Evolutionary conservation across 148 eudicot genomes (phyloP).

Genomic region (Camellia sinensis): DNA sequence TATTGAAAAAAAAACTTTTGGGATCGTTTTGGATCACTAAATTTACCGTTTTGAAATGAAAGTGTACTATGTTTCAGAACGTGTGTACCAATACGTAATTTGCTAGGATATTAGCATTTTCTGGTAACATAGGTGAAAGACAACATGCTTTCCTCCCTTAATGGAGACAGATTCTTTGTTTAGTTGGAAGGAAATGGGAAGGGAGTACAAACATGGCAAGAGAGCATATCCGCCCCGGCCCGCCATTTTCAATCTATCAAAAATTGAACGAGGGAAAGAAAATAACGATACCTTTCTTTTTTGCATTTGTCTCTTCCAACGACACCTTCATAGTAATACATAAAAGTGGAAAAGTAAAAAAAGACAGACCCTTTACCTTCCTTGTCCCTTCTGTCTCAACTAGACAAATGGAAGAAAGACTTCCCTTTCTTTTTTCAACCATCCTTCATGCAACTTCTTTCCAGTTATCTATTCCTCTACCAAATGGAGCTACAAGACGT

Average conservation of each 20-base stretch:
- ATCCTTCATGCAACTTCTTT: background rate
- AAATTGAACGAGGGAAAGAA: background rate
- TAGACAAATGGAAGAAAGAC: background rate
- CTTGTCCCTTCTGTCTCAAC: background rate
- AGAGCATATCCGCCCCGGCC: background rate
- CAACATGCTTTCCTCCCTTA: no score
- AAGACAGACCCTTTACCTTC: background rate
- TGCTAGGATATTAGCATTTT: no score
- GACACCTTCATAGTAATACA: background rate
- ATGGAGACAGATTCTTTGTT: no score
- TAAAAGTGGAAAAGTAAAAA: background rate
- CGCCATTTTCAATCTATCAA: background rate
- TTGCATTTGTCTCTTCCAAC: background rate
- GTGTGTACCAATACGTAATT: no score
- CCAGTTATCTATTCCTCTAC: background rate
- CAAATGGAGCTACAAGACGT: background rate
- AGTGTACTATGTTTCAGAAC: no score
- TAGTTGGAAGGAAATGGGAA: background rate
- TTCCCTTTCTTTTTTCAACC: background rate
- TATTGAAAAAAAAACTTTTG: no score
- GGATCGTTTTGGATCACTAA: no score
- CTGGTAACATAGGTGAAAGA: no score
- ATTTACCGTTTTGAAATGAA: no score
- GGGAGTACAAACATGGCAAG: background rate
- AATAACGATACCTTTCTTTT: background rate